Conservation (phyloP, 176 grass and related monocot genomes). For the Miscanthus lutarioriparius region DNA sequence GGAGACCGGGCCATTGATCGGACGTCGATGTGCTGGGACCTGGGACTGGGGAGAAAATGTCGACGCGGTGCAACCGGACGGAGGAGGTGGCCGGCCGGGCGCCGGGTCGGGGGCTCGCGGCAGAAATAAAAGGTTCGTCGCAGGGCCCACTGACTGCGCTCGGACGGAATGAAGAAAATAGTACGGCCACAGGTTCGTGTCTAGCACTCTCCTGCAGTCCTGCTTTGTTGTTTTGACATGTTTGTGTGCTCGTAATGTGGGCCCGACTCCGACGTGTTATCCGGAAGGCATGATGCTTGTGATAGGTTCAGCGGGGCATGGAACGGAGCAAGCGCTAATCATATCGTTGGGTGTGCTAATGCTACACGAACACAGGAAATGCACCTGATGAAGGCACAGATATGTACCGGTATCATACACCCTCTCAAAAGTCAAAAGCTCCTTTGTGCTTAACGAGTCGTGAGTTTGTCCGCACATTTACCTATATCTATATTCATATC, state of each 20-base stretch:
- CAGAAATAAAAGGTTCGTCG: background rate
- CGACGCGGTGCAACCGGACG: background rate
- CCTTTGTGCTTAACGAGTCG: background rate
- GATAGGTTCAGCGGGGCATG: no score
- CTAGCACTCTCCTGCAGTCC: background rate
- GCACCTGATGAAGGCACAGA: background rate
- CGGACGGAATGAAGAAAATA: background rate
- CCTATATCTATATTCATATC: no score
- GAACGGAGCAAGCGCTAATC: background rate
- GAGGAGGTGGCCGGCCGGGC: no score
- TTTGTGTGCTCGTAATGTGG: background rate
- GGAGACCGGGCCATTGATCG: no score
- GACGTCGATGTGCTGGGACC: background rate
- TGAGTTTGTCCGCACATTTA: no score
- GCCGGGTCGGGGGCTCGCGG: background rate
- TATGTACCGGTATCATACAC: no score
- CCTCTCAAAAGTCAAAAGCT: no score
- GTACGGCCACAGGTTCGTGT: background rate
- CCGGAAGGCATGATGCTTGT: background rate
- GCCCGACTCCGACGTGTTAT: background rate
- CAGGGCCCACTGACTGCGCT: background rate
- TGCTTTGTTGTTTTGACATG: constrained; percentile 15
- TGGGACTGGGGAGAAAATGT: background rate
- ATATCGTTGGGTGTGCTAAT: background rate
- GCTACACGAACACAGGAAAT: background rate